Percentiles rank a stretch among this genome's conserved stretches.
phyloP scores from a whole-genome alignment of 1,284 basidiomycete genomes.

The Trametes polyzona region DNA sequence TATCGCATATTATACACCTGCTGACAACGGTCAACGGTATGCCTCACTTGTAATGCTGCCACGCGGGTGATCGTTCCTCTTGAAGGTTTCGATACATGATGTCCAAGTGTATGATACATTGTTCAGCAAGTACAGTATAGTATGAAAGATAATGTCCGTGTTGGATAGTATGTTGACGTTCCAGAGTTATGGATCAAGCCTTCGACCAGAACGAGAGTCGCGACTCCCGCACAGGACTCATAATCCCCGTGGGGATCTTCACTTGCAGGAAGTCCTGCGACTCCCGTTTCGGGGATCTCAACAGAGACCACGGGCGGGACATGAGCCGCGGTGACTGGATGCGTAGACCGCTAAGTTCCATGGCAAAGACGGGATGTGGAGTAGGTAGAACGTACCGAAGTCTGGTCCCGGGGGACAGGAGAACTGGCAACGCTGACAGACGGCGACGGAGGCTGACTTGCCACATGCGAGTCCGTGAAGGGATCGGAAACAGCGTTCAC shows the following conservation, averaged over 20 bases:
- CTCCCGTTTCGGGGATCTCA: slow-evolving; percentile 4
- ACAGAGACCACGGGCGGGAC: slow-evolving; percentile 8
- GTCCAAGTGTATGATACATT: background rate
- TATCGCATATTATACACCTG: no score
- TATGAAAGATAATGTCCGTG: background rate
- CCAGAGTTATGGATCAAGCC: background rate
- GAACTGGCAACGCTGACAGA: background rate
- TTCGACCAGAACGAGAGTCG: slow-evolving; percentile 23
- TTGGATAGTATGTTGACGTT: background rate
- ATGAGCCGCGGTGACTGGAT: background rate
- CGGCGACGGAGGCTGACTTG: background rate
- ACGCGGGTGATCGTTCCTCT: no score
- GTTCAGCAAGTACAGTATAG: background rate
- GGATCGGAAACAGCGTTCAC: background rate
- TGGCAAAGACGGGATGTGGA: background rate
- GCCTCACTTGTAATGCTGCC: no score
- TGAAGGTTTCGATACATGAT: background rate
- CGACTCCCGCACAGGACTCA: slow-evolving; percentile 21
- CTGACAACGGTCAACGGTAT: no score
- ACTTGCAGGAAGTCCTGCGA: slow-evolving; percentile 23
- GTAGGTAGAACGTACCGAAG: background rate
- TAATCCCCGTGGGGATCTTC: slow-evolving; percentile 23
- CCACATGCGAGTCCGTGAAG: slow-evolving; percentile 1
- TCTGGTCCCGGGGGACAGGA: background rate
- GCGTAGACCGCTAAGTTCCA: background rate